A percentile compares a stretch with the other conserved stretches of the same genome.
phyloP scores from a whole-genome alignment of 176 grass and related monocot genomes.

The Musa itinerans region DNA sequence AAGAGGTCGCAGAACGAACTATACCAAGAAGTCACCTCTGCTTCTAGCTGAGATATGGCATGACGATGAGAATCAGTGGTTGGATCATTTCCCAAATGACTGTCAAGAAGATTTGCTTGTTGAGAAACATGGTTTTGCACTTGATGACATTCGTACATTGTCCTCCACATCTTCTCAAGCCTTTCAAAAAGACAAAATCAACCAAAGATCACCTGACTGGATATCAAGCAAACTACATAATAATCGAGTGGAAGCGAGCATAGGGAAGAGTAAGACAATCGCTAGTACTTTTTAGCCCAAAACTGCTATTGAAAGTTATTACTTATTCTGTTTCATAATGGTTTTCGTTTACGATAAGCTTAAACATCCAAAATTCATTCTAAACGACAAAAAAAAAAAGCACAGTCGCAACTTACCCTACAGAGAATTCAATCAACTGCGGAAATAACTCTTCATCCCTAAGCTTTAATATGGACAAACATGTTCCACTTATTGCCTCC shows the following conservation, averaged over 20 bases:
- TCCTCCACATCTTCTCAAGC: constrained; percentile 91
- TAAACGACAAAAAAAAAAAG: neutral
- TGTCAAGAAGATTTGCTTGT: constrained; percentile 50
- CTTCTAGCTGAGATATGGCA: constrained; percentile 71
- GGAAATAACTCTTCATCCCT: constrained; percentile 90
- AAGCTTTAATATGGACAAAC: constrained; percentile 71
- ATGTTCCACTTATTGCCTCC: constrained; percentile 56
- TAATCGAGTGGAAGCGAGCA: neutral
- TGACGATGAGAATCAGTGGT: constrained; percentile 66
- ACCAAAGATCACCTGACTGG: neutral
- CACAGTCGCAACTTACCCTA: constrained; percentile 38
- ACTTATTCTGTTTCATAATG: neutral
- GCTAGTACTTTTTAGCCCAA: neutral
- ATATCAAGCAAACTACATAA: neutral
- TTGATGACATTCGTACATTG: constrained; percentile 87
- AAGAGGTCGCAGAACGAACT: constrained; percentile 73
- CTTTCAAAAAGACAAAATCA: constrained; percentile 34
- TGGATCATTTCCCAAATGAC: constrained; percentile 53
- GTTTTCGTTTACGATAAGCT: neutral
- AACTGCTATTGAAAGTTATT: neutral
- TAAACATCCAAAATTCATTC: neutral
- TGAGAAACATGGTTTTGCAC: constrained; percentile 74
- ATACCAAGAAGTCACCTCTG: constrained; percentile 78
- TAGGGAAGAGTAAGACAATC: neutral
- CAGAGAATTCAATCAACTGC: constrained; percentile 85